Evolutionary conservation across 1,139 yeast genomes (phyloP).

Genomic region (Blastobotrys elegans): DNA sequence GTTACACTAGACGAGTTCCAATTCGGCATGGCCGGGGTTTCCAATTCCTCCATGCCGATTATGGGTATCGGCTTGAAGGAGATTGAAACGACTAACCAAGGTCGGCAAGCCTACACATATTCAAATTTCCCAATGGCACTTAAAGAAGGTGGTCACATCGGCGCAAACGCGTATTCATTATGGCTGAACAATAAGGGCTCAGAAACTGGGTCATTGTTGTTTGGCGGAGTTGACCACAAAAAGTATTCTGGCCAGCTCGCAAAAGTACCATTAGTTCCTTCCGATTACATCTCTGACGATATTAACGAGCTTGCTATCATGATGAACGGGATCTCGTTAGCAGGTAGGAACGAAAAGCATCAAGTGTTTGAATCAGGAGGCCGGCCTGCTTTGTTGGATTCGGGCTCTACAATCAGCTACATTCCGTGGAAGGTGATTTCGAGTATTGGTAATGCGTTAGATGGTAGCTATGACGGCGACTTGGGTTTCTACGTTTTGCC

Average conservation of each 20-base stretch:
- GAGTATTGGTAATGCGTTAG: conserved; percentile 22
- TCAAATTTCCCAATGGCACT: conserved; percentile 45
- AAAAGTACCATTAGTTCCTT: conserved; percentile 20
- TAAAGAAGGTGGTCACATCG: conserved; percentile 44
- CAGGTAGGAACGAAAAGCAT: conserved; percentile 8
- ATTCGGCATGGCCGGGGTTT: conserved; percentile 9
- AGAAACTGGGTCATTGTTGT: conserved; percentile 44
- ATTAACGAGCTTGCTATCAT: conserved; percentile 10
- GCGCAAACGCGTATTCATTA: conserved; percentile 46
- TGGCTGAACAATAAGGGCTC: conserved; percentile 43
- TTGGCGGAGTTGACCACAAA: conserved; percentile 55
- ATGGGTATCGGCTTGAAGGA: conserved; percentile 13
- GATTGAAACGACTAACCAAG: conserved; percentile 16
- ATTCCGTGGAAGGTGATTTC: conserved; percentile 24
- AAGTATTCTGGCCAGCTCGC: conserved; percentile 45
- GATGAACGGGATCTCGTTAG: conserved; percentile 7
- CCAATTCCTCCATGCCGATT: conserved; percentile 35
- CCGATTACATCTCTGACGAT: conserved; percentile 10
- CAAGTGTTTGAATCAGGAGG: neutral
- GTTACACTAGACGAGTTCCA: conserved; percentile 9
- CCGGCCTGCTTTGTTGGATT: conserved; percentile 26
- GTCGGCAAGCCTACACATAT: conserved; percentile 18
- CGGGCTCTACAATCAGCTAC: conserved; percentile 32
- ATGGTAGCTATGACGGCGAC: conserved; percentile 20
- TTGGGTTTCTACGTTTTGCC: conserved; percentile 17